Percentiles rank a stretch among this genome's conserved stretches.
phyloP scores from a whole-genome alignment of 805 yeast genomes.

The Alloascoidea hylecoeti region DNA sequence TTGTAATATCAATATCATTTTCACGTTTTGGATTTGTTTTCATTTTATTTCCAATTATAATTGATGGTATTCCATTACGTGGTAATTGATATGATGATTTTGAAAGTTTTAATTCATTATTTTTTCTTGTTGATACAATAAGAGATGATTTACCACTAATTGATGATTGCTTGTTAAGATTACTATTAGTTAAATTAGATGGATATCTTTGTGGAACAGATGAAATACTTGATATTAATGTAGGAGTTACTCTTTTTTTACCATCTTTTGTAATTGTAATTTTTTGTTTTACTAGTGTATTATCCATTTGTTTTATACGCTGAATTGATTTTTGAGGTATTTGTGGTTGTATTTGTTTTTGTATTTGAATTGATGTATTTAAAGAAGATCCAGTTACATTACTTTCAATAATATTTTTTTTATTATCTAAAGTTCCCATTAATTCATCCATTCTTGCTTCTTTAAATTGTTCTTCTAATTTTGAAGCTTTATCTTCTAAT shows the following conservation, averaged over 20 bases:
- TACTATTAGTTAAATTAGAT: no score
- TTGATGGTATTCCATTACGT: constrained; percentile 30
- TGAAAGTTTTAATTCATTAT: constrained; percentile 46
- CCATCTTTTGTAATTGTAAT: constrained; percentile 63
- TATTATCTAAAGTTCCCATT: constrained; percentile 24
- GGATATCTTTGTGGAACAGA: background rate
- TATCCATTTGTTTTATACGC: no score
- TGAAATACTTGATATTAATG: constrained; percentile 26
- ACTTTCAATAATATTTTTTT: no score
- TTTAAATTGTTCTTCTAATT: constrained; percentile 16
- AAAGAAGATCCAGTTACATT: constrained; percentile 5
- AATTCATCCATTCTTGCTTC: constrained; percentile 26
- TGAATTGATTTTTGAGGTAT: background rate
- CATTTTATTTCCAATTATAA: constrained; percentile 23
- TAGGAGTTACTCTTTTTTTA: constrained; percentile 53
- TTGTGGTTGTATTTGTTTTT: background rate
- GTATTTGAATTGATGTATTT: background rate
- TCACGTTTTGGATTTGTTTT: no score
- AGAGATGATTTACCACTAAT: background rate
- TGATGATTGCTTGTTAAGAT: no score
- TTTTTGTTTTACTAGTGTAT: no score
- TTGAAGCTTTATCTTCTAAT: constrained; percentile 50
- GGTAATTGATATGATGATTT: constrained; percentile 68
- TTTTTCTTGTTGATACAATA: background rate
- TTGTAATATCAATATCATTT: constrained; percentile 22